These are phyloP conservation scores for Cordia subcordata DNA, from an alignment of 257 asterid genomes.

Conservation along the genomic window DNA sequence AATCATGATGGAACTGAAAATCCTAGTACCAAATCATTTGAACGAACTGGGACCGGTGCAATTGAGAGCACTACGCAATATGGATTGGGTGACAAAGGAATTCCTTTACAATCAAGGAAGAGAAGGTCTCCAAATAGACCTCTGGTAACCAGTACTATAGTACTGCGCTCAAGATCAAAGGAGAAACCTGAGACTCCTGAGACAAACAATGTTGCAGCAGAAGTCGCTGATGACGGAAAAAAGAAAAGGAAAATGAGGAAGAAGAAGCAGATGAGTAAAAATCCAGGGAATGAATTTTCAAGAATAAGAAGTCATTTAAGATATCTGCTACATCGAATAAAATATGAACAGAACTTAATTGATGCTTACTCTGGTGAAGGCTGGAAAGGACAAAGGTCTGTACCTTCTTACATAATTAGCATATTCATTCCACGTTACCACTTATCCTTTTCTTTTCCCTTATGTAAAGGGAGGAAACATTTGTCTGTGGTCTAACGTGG, in stretches of 20 bases:
- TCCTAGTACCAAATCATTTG: constrained; percentile 16
- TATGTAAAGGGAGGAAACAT: too few species aligned
- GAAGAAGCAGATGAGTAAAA: constrained; percentile 37
- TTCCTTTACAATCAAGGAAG: constrained; percentile 33
- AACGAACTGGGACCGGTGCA: constrained; percentile 19
- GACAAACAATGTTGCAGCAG: constrained; percentile 39
- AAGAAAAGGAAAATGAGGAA: constrained; percentile 29
- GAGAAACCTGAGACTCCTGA: constrained; percentile 57
- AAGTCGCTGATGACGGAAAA: constrained; percentile 6
- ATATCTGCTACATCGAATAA: constrained; percentile 74
- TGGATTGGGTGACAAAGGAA: constrained; percentile 25
- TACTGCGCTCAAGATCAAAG: constrained; percentile 54
- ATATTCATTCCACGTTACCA: not conserved
- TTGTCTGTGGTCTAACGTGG: too few species aligned
- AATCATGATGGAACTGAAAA: constrained; percentile 19
- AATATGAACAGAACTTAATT: constrained; percentile 72
- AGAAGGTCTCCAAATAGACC: constrained; percentile 30
- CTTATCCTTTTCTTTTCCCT: too few species aligned
- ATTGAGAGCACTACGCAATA: constrained; percentile 22
- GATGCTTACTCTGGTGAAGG: constrained; percentile 99
- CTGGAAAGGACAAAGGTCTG: constrained; percentile 98
- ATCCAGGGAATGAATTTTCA: constrained; percentile 58
- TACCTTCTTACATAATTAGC: not conserved
- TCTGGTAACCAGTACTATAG: constrained; percentile 45
- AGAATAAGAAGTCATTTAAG: constrained; percentile 61